Conservation (phyloP, 2,329 filamentous ascomycete species). For the Colletotrichum musicola region DNA sequence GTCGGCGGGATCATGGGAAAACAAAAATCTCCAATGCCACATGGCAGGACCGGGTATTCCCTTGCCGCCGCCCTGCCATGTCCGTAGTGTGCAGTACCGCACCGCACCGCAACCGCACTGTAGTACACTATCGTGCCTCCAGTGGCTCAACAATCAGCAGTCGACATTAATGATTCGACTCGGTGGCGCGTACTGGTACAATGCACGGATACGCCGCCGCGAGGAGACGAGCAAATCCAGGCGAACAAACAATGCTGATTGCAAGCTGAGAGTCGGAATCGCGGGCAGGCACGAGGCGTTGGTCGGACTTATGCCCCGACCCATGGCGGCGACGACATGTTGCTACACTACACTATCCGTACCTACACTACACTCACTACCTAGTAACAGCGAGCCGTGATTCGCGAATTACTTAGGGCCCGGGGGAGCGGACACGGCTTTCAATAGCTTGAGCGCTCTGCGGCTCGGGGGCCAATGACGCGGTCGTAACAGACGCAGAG, state of each 20-base stretch:
- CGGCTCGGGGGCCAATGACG: constrained; percentile 32
- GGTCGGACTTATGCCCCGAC: not conserved
- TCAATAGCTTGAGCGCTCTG: constrained; percentile 6
- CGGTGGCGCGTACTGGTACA: too few species aligned
- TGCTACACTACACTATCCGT: not conserved
- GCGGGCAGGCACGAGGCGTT: too few species aligned
- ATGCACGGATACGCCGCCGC: too few species aligned
- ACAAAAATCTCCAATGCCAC: constrained; percentile 27
- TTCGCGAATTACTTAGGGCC: not conserved
- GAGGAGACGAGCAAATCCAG: too few species aligned
- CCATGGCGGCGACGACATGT: not conserved
- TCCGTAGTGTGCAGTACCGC: too few species aligned
- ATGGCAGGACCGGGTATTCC: constrained; percentile 29
- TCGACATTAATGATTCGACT: too few species aligned
- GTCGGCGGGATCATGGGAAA: constrained; percentile 13
- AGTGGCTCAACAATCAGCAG: too few species aligned
- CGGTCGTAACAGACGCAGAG: constrained; percentile 17
- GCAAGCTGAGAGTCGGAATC: too few species aligned
- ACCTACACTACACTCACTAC: not conserved
- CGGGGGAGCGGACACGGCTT: not conserved
- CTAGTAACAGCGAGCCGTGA: not conserved
- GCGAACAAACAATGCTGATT: too few species aligned
- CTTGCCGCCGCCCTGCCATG: constrained; percentile 17
- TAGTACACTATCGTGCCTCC: too few species aligned
- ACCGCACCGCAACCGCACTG: too few species aligned